These are phyloP conservation scores for Isabelozyma gotoi DNA, from an alignment of 805 yeast genomes.

Conservation along the genomic window DNA sequence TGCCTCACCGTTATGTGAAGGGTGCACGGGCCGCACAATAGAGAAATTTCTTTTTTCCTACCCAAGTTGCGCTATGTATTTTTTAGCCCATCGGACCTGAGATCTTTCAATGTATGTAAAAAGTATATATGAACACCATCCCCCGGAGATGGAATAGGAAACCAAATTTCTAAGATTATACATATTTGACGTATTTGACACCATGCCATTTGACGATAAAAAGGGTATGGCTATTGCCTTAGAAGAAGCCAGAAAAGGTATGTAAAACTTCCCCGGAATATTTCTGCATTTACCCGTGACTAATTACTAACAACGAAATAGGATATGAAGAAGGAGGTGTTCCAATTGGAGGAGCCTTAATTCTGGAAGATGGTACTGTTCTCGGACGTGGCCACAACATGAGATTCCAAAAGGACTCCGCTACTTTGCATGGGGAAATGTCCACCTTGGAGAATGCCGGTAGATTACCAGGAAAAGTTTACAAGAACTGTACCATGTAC, in stretches of 20 bases:
- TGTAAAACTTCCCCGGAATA: conserved; percentile 14
- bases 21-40: too few relatives aligned
- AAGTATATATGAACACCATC: background rate
- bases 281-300: too few relatives aligned
- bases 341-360: conserved; percentile 80
- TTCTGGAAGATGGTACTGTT: conserved; percentile 73
- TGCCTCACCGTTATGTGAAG: too few relatives aligned
- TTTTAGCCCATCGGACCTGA: background rate
- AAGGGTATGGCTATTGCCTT: conserved; percentile 68
- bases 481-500: conserved; percentile 85
- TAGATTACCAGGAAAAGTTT: conserved; percentile 73
- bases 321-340: conserved; percentile 86
- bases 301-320: conserved; percentile 13
- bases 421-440: conserved; percentile 91
- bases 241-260: conserved; percentile 67
- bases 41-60: background rate
- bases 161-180: background rate
- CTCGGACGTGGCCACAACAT: conserved; percentile 88
- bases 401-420: conserved; percentile 81
- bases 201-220: conserved; percentile 58
- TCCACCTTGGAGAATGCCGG: conserved; percentile 90
- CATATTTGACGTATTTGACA: background rate
- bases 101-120: background rate
- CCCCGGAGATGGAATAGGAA: background rate
- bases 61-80: background rate